Evolutionary conservation across 1,284 basidiomycete genomes (phyloP).

Genomic region (Pseudozyma thailandica): DNA sequence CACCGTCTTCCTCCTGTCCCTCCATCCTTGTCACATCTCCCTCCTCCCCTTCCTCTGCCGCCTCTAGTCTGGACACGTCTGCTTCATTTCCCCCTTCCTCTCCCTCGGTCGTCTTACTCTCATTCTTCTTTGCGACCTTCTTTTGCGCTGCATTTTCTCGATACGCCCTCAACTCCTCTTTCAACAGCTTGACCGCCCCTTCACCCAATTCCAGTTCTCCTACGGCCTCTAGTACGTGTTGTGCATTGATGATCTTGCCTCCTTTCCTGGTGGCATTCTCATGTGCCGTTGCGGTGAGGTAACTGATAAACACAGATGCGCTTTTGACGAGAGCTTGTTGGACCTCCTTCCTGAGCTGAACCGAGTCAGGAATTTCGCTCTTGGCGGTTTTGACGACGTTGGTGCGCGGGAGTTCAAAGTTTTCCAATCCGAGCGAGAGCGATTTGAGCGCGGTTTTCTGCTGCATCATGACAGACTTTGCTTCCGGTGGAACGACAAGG

Average conservation of each 20-base stretch:
- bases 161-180: slow-evolving; percentile 75
- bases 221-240: slow-evolving; percentile 86
- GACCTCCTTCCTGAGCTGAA: slow-evolving; percentile 87
- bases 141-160: slow-evolving; percentile 10
- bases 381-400: slow-evolving; percentile 85
- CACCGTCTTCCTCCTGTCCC: slow-evolving; percentile 2
- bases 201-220: slow-evolving; percentile 79
- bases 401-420: slow-evolving; percentile 84
- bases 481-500: slow-evolving; percentile 5
- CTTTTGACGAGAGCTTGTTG: slow-evolving; percentile 82
- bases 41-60: slow-evolving; percentile 8
- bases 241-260: slow-evolving; percentile 86
- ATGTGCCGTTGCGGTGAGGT: slow-evolving; percentile 79
- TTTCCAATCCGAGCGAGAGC: slow-evolving; percentile 73
- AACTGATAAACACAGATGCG: slow-evolving; percentile 90
- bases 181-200: slow-evolving; percentile 74
- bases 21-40: slow-evolving; percentile 11
- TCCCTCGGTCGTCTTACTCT: not conserved
- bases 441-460: slow-evolving; percentile 32
- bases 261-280: slow-evolving; percentile 84
- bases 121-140: slow-evolving; percentile 5
- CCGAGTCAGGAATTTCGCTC: slow-evolving; percentile 78
- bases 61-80: slow-evolving; percentile 8
- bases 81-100: slow-evolving; percentile 15
- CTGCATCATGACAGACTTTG: slow-evolving; percentile 27